These are phyloP conservation scores for Claviceps arundinis DNA, from an alignment of 2,329 filamentous ascomycete genomes.

Conservation along the genomic window DNA sequence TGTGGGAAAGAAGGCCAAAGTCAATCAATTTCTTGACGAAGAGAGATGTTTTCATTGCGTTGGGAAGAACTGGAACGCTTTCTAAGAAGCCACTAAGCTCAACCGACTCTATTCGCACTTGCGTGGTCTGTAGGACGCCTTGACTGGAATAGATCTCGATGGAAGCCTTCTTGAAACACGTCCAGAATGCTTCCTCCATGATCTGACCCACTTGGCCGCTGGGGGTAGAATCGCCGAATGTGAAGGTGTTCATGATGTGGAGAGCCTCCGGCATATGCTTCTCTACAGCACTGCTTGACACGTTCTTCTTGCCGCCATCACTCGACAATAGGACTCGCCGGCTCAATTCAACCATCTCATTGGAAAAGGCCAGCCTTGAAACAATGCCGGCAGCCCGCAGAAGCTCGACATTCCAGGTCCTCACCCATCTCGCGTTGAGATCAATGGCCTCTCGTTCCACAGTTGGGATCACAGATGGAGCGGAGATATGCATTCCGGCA, in stretches of 20 bases:
- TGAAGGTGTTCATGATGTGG: slow-evolving; percentile 77
- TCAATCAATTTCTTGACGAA: slow-evolving; percentile 74
- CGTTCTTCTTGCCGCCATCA: slow-evolving; percentile 30
- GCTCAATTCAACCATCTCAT: slow-evolving; percentile 72
- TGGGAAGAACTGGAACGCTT: slow-evolving; percentile 74
- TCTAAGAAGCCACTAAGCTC: slow-evolving; percentile 62
- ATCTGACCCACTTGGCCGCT: slow-evolving; percentile 70
- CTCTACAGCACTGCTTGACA: slow-evolving; percentile 49
- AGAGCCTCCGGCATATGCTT: slow-evolving; percentile 64
- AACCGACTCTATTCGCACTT: slow-evolving; percentile 64
- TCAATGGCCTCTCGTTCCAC: slow-evolving; percentile 96
- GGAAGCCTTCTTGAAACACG: slow-evolving; percentile 64
- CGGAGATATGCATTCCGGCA: slow-evolving; percentile 84
- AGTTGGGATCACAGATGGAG: slow-evolving; percentile 90
- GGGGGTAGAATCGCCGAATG: slow-evolving; percentile 80
- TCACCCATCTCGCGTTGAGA: slow-evolving; percentile 86
- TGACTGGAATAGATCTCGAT: slow-evolving; percentile 83
- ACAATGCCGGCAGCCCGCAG: slow-evolving; percentile 82
- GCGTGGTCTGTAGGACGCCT: slow-evolving; percentile 72
- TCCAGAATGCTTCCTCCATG: slow-evolving; percentile 95
- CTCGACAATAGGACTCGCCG: slow-evolving; percentile 38
- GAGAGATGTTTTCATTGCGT: slow-evolving; percentile 55
- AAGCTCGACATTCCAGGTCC: slow-evolving; percentile 92
- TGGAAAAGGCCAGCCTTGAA: slow-evolving; percentile 72
- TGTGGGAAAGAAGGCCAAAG: slow-evolving; percentile 74